These are phyloP conservation scores for Metschnikowia drakensbergensis DNA, from an alignment of 805 yeast genomes.

Conservation along the genomic window DNA sequence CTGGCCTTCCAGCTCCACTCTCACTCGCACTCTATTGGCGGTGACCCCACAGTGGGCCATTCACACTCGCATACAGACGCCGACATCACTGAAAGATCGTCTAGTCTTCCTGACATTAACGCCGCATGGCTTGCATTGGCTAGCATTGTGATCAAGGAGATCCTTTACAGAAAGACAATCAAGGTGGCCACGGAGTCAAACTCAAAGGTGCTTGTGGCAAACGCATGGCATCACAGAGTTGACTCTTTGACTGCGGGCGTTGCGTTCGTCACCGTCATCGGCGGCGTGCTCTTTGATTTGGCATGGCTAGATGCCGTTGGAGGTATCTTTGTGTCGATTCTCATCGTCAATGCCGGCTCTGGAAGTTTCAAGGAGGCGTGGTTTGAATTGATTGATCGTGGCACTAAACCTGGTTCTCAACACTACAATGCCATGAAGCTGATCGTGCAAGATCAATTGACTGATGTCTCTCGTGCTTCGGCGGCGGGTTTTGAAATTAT, in stretches of 20 bases:
- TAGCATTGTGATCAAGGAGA: conserved; percentile 81
- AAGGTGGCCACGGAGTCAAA: conserved; percentile 72
- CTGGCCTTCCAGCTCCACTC: conserved; percentile 49
- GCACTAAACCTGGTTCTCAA: conserved; percentile 49
- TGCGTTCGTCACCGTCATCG: conserved; percentile 81
- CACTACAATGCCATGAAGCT: conserved; percentile 43
- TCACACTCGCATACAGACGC: conserved; percentile 11
- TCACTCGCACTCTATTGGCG: conserved; percentile 43
- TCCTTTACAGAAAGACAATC: conserved; percentile 80
- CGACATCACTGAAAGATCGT: conserved; percentile 1
- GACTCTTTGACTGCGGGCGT: conserved; percentile 90
- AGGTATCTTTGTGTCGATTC: conserved; percentile 76
- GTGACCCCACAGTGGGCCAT: conserved; percentile 13
- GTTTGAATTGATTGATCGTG: conserved; percentile 74
- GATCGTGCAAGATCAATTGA: conserved; percentile 34
- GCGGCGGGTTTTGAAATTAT: conserved; percentile 34
- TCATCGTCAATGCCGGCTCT: conserved; percentile 82
- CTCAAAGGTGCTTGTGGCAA: conserved; percentile 88
- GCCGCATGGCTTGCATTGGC: conserved; percentile 97
- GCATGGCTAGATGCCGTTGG: conserved; percentile 91
- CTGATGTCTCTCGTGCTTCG: conserved; percentile 19
- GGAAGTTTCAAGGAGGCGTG: conserved; percentile 66
- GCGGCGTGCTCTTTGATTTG: conserved; percentile 73
- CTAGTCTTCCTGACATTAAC: conserved; percentile 53
- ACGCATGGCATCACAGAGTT: conserved; percentile 98